Evolutionary conservation across 345 rosid genomes (phyloP), one percentile per base, ranked within the genome.

Genomic region (Adansonia digitata): DNA sequence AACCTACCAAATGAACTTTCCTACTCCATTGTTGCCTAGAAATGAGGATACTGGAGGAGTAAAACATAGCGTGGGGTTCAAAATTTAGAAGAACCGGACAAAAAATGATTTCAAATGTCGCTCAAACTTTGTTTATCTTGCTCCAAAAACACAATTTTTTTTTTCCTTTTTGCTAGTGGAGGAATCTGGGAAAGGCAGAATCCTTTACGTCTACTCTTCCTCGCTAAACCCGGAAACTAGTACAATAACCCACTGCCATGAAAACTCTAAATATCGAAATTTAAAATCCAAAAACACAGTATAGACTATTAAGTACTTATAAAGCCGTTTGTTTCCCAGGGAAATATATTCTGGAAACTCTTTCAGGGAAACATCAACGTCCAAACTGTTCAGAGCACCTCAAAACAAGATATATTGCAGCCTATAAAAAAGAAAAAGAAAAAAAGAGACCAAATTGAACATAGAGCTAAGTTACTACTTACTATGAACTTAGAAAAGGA

Each of bases 11-110:
- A 64, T 29, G 76, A 79, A 70, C 13, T 53, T 37, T 57, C 65
- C 64, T 57, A 88, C 93, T 77, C 84, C 84, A 86, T 80, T 77
- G 76, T 77, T 77, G 93, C 92, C 92, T 86, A 76, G 85, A 81
- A 75, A 81, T 29, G 72, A 77, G 97, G 90, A 76, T 29, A 78
- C 52, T 55, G n/a, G n/a, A n/a, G n/a, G n/a, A n/a, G n/a, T n/a
- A n/a, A n/a, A 74, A 42, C 59, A 73, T 18, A 5, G 15, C 5
- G 27, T 29, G 46, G 64, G 51, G 43, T 14, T n/a, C n/a, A n/a
- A n/a, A 39, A 26, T 48, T 71, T 74, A 35, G 42, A 74, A 68
- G 53, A 63, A 77, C 61, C 18, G 24, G 46, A 67, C 4, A 53
- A 66, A 9, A 31, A 42, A 72, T 64, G 69, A 35, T 60, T 56